These are phyloP conservation scores for Pleurotus djamor DNA, from an alignment of 768 basidiomycete species.

Conservation along the genomic window DNA sequence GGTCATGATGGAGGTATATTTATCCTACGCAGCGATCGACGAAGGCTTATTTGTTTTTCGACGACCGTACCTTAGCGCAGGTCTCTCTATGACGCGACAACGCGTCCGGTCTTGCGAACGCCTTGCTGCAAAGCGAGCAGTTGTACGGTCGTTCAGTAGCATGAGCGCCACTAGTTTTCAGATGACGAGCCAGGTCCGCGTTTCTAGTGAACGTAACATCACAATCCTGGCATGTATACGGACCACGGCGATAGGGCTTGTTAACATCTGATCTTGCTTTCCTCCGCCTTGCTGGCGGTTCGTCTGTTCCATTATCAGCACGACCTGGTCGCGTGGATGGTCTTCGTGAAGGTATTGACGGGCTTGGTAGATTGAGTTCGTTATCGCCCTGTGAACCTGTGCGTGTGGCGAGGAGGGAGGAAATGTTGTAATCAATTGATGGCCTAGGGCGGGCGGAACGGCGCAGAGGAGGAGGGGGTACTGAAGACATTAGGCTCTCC, in stretches of 20 bases:
- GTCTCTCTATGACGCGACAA: background rate
- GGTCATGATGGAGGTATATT: too few species aligned
- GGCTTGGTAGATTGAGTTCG: too few species aligned
- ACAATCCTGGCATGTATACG: too few species aligned
- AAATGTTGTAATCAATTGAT: background rate
- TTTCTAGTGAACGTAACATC: background rate
- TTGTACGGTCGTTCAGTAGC: background rate
- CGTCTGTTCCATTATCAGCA: too few species aligned
- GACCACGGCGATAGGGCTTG: too few species aligned
- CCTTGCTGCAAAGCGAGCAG: background rate
- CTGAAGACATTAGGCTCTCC: background rate
- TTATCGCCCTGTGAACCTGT: background rate
- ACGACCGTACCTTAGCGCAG: too few species aligned
- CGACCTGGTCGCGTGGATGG: too few species aligned
- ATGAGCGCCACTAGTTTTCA: background rate
- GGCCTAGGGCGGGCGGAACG: background rate
- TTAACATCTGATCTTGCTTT: too few species aligned
- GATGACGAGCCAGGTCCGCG: background rate
- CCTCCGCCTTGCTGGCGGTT: too few species aligned
- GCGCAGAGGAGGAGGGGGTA: background rate
- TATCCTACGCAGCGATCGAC: too few species aligned
- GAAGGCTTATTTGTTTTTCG: too few species aligned
- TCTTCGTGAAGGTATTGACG: too few species aligned
- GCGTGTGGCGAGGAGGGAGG: background rate
- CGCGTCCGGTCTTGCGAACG: background rate